Base-by-base conservation (phyloP, 345 rosid genomes). In the Eucalyptus regnans region DNA sequence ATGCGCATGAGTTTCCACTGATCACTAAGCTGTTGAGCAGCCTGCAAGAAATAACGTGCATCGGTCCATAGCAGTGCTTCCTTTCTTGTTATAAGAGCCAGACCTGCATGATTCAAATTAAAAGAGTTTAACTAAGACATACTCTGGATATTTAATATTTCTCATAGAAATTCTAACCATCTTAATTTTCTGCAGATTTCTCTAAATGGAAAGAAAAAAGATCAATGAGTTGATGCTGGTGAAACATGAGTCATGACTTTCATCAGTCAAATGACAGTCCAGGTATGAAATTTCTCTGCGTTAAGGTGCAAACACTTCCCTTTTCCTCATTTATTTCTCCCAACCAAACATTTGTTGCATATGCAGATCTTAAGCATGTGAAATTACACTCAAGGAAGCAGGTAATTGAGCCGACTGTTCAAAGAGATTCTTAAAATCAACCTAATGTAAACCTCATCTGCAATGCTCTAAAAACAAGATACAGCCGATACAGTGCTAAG, bases 21-120 rank as follows among this genome's bases (percentile, higher is more conserved):
- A 62, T 93, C 92, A 76, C 96, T 95, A 86, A 98, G 99, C 92
- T 98, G 88, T 86, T 97, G 93, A 7, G 88, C 86, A 87, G 99
- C 99, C 94, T 98, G 99, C 92, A 97, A 90, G 90, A 96, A 98
- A 92, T 98, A 98, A 8, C 99, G 93, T 6, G 98, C 99, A 89
- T 98, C 99, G 11, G 99, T 98, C 99, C 99, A 98, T 37, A 97
- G 87, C 58, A 93, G 93, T 6, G 99, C 99, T 84, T 97, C 99
- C 7, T 91, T 89, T 90, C 90, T 92, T 4, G 99, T 96, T 62
- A 98, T 92, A 46, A 97, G 96, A 46, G 98, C 96, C 96, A 97
- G 90, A 85, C 99, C 99, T 98, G 93, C 88, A 89, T 33, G 41
- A 88, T 86, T 62, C 80, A n/a, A 84, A 50, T 71, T 56, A 86